phyloP scores from a whole-genome alignment of 2,329 filamentous ascomycete species.

The Fusarium floridanum region DNA sequence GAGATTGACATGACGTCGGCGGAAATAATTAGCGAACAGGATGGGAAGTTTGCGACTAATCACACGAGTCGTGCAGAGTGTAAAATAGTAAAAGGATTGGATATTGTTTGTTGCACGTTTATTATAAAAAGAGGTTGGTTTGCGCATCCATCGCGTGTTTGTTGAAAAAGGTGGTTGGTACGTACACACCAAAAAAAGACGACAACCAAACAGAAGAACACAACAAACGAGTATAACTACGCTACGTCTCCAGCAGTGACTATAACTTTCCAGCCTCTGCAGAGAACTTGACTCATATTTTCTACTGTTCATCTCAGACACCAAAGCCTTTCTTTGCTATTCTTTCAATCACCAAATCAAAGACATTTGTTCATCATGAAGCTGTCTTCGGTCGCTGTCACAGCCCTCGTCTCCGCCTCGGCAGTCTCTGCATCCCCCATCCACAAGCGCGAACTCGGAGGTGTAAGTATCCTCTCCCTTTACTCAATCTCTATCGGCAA shows the following conservation, averaged over 20 bases:
- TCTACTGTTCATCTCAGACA: slow-evolving; percentile 15
- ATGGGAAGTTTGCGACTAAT: slow-evolving; percentile 12
- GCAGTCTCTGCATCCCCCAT: slow-evolving; percentile 48
- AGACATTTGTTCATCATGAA: slow-evolving; percentile 46
- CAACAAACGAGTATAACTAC: slow-evolving; percentile 6
- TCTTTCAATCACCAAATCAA: neutral
- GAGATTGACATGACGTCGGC: slow-evolving; percentile 37
- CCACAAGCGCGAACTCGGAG: slow-evolving; percentile 59
- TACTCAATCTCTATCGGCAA: neutral
- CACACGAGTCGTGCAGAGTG: slow-evolving; percentile 6
- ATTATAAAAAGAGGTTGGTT: slow-evolving; percentile 42
- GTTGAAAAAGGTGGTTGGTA: slow-evolving; percentile 35
- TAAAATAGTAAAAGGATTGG: slow-evolving; percentile 4
- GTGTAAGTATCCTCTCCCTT: slow-evolving; percentile 54
- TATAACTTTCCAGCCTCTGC: slow-evolving; percentile 26
- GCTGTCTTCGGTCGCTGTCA: slow-evolving; percentile 38
- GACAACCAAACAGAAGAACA: neutral
- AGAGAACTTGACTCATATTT: slow-evolving; percentile 27
- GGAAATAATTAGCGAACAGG: slow-evolving; percentile 19
- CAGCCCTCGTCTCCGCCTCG: slow-evolving; percentile 38
- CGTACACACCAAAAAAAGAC: neutral
- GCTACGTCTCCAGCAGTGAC: neutral
- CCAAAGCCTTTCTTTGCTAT: neutral
- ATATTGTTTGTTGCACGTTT: slow-evolving; percentile 31
- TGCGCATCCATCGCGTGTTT: slow-evolving; percentile 20